Evolutionary conservation across 106 monocot genomes (phyloP).

Genomic region (Agapanthus africanus): DNA sequence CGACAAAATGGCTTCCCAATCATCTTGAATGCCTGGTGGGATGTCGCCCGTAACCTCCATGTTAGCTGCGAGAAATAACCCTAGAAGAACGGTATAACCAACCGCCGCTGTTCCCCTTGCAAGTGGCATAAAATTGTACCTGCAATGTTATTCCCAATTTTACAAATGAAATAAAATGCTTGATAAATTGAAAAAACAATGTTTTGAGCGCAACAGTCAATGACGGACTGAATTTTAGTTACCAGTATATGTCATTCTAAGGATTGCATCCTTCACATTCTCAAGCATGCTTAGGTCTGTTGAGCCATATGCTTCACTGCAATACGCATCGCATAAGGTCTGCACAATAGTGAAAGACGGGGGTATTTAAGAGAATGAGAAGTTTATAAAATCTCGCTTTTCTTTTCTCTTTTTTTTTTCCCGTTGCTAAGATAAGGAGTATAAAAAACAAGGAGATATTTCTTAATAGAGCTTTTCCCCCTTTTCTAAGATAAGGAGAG

Average conservation of each 20-base stretch:
- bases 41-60: conserved; percentile 73
- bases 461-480: too few species aligned
- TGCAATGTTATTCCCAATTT: conserved; percentile 17
- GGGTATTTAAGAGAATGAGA: too few species aligned
- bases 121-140: conserved; percentile 97
- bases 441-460: too few species aligned
- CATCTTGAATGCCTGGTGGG: conserved; percentile 68
- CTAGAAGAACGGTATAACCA: conserved; percentile 70
- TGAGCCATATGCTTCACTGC: conserved; percentile 57
- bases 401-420: too few species aligned
- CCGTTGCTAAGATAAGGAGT: too few species aligned
- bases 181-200: not conserved
- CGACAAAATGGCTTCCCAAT: conserved; percentile 90
- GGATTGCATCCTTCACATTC: conserved; percentile 53
- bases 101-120: conserved; percentile 78
- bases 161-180: not conserved
- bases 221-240: conserved; percentile 2
- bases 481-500: too few species aligned
- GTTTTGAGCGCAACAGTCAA: not conserved
- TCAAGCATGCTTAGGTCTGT: conserved; percentile 48
- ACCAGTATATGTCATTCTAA: conserved; percentile 95
- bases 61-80: conserved; percentile 75
- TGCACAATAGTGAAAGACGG: conserved; percentile 13
- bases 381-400: too few species aligned
- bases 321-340: conserved; percentile 61